Conservation (phyloP, 192 early-diverging fungal genomes). For the Gonapodya prolifera region DNA sequence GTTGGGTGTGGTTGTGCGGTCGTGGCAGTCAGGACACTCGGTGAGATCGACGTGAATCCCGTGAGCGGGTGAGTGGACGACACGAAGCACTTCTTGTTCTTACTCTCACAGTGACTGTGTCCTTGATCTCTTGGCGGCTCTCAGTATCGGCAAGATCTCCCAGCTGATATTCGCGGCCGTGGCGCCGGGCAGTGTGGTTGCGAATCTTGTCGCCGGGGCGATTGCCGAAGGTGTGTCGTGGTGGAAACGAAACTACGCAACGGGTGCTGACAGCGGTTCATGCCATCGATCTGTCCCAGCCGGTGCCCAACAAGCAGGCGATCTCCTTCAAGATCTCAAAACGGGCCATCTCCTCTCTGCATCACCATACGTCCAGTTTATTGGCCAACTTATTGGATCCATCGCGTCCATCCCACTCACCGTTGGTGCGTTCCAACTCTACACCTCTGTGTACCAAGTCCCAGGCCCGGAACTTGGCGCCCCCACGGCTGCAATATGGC, state of each 20-base stretch:
- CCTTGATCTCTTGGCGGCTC: neutral
- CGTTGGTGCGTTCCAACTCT: conserved; percentile 54
- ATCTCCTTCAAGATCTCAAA: conserved; percentile 11
- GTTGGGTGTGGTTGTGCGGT: neutral
- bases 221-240: neutral
- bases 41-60: neutral
- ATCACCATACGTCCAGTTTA: conserved; percentile 26
- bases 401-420: conserved; percentile 37
- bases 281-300: too few relatives aligned
- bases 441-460: conserved; percentile 54
- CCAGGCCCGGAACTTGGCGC: conserved; percentile 55
- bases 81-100: neutral
- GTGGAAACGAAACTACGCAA: too few relatives aligned
- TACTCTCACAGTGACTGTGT: neutral
- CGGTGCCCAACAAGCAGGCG: conserved; percentile 4
- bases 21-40: neutral
- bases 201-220: neutral
- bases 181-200: neutral
- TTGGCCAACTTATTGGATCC: neutral
- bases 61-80: neutral
- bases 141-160: neutral
- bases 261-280: too few relatives aligned
- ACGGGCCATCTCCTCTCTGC: conserved; percentile 33
- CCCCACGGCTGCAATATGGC: conserved; percentile 64
- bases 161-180: neutral